Conservation (phyloP, 306 rosid genomes). For the Carpinus fangiana region DNA sequence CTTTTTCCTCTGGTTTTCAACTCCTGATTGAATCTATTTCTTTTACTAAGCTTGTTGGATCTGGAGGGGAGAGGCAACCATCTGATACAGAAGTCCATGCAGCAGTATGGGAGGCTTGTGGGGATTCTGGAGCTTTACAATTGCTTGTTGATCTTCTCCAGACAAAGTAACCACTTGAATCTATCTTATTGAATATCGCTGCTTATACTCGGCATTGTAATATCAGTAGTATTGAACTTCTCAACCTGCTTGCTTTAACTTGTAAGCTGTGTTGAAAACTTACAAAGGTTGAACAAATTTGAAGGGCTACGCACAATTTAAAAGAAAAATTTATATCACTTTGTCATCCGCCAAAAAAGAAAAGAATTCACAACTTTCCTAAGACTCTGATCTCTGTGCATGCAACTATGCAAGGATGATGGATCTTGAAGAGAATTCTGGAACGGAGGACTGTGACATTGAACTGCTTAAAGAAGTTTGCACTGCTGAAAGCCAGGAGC, state of each 20-base stretch:
- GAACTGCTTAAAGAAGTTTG: slow-evolving; percentile 48
- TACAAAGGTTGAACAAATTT: neutral
- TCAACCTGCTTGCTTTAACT: slow-evolving; percentile 21
- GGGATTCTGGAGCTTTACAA: slow-evolving; percentile 91
- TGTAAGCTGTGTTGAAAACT: slow-evolving; percentile 5
- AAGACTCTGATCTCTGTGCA: slow-evolving; percentile 20
- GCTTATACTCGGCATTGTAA: slow-evolving; percentile 9
- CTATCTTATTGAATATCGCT: slow-evolving; percentile 4
- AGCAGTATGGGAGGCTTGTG: slow-evolving; percentile 95
- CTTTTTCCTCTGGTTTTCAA: neutral
- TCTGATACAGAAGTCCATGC: slow-evolving; percentile 80
- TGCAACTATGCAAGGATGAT: slow-evolving; percentile 62
- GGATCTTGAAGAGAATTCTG: slow-evolving; percentile 74
- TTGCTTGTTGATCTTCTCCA: slow-evolving; percentile 90
- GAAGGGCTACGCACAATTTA: neutral
- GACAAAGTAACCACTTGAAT: slow-evolving; percentile 50
- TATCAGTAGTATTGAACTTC: neutral
- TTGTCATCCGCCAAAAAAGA: neutral
- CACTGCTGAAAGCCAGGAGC: slow-evolving; percentile 41
- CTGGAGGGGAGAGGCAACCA: slow-evolving; percentile 57
- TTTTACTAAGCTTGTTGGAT: slow-evolving; percentile 65
- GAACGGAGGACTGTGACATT: slow-evolving; percentile 65
- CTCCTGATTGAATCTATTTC: slow-evolving; percentile 20
- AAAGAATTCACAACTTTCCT: neutral
- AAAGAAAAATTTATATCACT: neutral